A percentile compares a stretch with the other conserved stretches of the same genome.
These are phyloP conservation scores for Penicillium frequentans DNA, from an alignment of 2,329 filamentous ascomycete species.

Conservation along the genomic window DNA sequence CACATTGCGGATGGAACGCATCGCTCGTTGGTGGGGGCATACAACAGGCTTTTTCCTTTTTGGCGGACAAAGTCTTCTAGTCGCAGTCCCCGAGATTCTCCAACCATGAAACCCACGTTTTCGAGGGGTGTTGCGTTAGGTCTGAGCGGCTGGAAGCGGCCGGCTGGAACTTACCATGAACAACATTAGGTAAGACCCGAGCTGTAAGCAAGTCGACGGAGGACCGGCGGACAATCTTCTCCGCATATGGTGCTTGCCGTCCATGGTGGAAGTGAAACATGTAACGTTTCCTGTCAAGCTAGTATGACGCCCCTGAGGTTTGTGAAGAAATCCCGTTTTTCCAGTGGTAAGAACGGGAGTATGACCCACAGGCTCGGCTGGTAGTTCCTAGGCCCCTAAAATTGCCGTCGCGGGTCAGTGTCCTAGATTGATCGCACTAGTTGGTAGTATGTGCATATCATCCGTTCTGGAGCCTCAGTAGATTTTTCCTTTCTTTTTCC, in stretches of 20 bases:
- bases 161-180: background rate
- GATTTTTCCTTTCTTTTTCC: background rate
- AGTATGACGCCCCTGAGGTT: background rate
- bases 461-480: constrained; percentile 4
- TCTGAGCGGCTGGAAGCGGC: background rate
- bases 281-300: background rate
- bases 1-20: constrained; percentile 2
- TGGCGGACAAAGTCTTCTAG: constrained; percentile 7
- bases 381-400: background rate
- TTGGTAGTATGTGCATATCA: background rate
- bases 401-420: background rate
- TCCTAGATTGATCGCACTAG: constrained; percentile 5
- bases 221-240: background rate
- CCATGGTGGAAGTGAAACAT: background rate
- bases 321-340: background rate
- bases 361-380: background rate
- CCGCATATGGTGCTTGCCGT: background rate
- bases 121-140: background rate
- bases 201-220: background rate
- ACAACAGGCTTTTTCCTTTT: background rate
- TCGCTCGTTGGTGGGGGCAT: constrained; percentile 3
- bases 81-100: constrained; percentile 1
- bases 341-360: background rate
- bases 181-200: background rate
- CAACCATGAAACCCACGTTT: constrained; percentile 6